Evolutionary conservation across 169 alveolate genomes (phyloP).

Genomic region (Hepatocystis sp.): DNA sequence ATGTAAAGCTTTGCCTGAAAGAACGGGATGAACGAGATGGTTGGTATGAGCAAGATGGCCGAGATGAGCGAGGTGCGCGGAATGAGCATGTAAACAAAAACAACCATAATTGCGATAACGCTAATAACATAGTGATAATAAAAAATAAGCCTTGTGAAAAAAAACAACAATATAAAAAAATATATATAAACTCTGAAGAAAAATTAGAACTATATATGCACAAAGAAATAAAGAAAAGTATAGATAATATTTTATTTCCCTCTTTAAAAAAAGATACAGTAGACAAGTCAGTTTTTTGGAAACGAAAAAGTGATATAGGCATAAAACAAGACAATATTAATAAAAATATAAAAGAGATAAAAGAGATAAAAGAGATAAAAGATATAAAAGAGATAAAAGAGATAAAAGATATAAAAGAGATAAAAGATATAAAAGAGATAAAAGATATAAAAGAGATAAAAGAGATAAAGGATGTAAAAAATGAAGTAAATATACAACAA

Average conservation of each 20-base stretch:
- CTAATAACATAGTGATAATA: too few species aligned
- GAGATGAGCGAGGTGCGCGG: too few species aligned
- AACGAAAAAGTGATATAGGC: background rate
- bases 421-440: too few species aligned
- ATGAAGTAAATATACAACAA: background rate
- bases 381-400: background rate
- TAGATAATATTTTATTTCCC: constrained; percentile 17
- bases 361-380: background rate
- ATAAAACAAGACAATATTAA: background rate
- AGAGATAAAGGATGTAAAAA: background rate
- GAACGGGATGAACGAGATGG: too few species aligned
- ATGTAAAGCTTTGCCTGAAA: too few species aligned
- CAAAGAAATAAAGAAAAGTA: constrained; percentile 46
- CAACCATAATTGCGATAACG: too few species aligned
- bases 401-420: background rate
- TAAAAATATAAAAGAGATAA: background rate
- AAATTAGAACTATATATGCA: constrained; percentile 31
- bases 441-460: constrained; percentile 3
- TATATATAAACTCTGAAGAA: constrained; percentile 18
- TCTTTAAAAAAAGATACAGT: background rate
- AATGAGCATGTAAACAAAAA: too few species aligned
- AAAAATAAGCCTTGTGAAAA: background rate
- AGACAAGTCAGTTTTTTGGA: background rate
- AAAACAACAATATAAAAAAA: background rate
- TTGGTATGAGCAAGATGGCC: too few species aligned